Percentiles rank a stretch among this genome's conserved stretches.
These are phyloP conservation scores for Chenopodium formosanum DNA, from an alignment of 148 eudicot species.

Conservation along the genomic window DNA sequence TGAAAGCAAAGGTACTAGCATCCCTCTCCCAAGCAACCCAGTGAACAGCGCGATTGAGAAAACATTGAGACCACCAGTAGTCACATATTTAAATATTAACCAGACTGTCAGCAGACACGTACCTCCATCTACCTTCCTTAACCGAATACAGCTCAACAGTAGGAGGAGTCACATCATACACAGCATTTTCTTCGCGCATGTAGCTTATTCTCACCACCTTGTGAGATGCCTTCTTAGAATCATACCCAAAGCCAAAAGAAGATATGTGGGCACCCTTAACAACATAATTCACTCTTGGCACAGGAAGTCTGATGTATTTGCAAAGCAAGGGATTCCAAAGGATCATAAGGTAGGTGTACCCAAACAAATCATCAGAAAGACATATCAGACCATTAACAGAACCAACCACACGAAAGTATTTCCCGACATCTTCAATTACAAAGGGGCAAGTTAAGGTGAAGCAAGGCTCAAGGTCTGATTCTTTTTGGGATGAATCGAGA, in stretches of 20 bases:
- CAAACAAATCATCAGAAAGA: slow-evolving; percentile 17
- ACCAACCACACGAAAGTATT: slow-evolving; percentile 13
- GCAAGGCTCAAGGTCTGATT: background rate
- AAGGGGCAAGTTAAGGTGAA: slow-evolving; percentile 11
- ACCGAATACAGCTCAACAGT: slow-evolving; percentile 15
- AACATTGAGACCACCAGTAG: slow-evolving; percentile 19
- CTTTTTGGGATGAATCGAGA: background rate
- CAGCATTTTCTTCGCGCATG: background rate
- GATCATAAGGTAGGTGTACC: slow-evolving; percentile 1
- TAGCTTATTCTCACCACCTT: slow-evolving; percentile 16
- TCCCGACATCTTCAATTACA: no score
- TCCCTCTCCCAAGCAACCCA: slow-evolving; percentile 19
- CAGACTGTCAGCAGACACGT: slow-evolving; percentile 4
- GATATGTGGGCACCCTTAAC: background rate
- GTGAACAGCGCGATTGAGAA: slow-evolving; percentile 15
- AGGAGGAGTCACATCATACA: slow-evolving; percentile 16
- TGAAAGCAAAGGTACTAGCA: background rate
- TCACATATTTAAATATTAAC: slow-evolving; percentile 15
- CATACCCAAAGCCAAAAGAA: slow-evolving; percentile 12
- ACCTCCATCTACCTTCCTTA: slow-evolving; percentile 8
- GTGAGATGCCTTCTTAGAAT: background rate
- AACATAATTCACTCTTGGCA: background rate
- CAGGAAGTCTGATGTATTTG: slow-evolving; percentile 17
- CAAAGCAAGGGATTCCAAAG: background rate
- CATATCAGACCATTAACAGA: slow-evolving; percentile 22